Evolutionary conservation across 305 asterid genomes (phyloP), one percentile per base, ranked within the genome.

Genomic region (Fraxinus sp.): DNA sequence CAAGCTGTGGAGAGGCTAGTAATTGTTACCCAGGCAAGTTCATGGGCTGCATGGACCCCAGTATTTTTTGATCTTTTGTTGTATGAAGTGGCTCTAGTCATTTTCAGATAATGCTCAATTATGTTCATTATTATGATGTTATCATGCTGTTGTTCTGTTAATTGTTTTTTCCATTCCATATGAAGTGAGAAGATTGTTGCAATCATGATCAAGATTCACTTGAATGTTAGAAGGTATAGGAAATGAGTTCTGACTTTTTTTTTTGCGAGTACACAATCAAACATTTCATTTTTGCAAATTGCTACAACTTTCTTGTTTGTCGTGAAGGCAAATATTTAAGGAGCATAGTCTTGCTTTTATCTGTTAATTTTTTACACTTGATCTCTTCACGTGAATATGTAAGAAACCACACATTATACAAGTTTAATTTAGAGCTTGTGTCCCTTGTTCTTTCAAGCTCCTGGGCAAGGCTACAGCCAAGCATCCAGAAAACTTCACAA

Each of bases 11-110:
- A 93, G 86, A 89, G 93, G 85, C 98, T 95, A 83, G 93, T 94
- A 85, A 91, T 94, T 85, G 98, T 94, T 81, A 95, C 98, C 74
- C 97, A 90, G 96, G 99, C 91, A 86, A 84, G 92, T 81, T 84
- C 76, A 55, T 16, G 62, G 76, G 68, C 37, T 32, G 39, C 73
- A 62, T 71, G 39, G 22, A 16, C 64, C 20, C 22, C 64, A 5
- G 41, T 28, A 32, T 87, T 36, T 73, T 79, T 55, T 37, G 49
- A 80, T 68, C 79, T 78, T 79, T 76, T 55, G 28, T 28, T 26
- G 20, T 35, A 26, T 66, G 74, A 80, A 24, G 78, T 70, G 44
- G 52, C 79, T 57, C 44, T 35, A 37, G 33, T 18, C 22, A 44
- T 78, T 78, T 80, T 68, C 41, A 5, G 52, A 74, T 62, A 32